Evolutionary conservation across 2,329 filamentous ascomycete genomes (phyloP).

Genomic region (Calonectria pseudoturangicola): DNA sequence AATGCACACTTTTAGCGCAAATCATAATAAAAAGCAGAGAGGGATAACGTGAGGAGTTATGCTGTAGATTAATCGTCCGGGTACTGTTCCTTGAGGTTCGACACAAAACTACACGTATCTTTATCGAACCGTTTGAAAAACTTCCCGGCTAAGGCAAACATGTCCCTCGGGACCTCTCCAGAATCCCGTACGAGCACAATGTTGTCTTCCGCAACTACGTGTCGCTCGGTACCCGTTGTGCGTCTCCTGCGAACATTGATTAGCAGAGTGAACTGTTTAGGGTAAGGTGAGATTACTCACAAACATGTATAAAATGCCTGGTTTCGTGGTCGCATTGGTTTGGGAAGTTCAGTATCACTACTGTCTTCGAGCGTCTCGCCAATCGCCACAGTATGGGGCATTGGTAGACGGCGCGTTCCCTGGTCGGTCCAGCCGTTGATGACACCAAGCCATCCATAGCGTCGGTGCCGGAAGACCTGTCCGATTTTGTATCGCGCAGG

Average conservation of each 20-base stretch:
- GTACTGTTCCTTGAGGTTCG: conserved; percentile 87
- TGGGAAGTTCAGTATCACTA: conserved; percentile 55
- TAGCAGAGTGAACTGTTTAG: conserved; percentile 2
- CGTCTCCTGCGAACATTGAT: conserved; percentile 49
- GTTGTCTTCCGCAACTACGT: conserved; percentile 80
- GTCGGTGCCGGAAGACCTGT: conserved; percentile 87
- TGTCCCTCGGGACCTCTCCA: conserved; percentile 69
- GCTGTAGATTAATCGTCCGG: conserved; percentile 81
- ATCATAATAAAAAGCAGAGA: conserved; percentile 3
- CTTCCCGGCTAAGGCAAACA: conserved; percentile 84
- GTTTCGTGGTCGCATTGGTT: conserved; percentile 54
- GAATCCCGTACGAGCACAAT: conserved; percentile 76
- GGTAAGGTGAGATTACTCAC: conserved; percentile 72
- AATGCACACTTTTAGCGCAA: background rate
- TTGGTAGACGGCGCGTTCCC: conserved; percentile 53
- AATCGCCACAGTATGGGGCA: conserved; percentile 53
- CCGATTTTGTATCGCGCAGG: conserved; percentile 78
- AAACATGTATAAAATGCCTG: conserved; percentile 86
- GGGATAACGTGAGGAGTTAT: background rate
- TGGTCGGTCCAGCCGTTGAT: conserved; percentile 90
- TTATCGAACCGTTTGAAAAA: conserved; percentile 92
- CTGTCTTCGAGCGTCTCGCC: conserved; percentile 53
- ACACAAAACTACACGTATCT: conserved; percentile 81
- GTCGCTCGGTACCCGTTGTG: conserved; percentile 59
- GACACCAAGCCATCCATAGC: conserved; percentile 86